Percentiles rank a stretch among this genome's conserved stretches.
Evolutionary conservation across 768 basidiomycete species (phyloP).

Genomic region (Lentinula sp.): DNA sequence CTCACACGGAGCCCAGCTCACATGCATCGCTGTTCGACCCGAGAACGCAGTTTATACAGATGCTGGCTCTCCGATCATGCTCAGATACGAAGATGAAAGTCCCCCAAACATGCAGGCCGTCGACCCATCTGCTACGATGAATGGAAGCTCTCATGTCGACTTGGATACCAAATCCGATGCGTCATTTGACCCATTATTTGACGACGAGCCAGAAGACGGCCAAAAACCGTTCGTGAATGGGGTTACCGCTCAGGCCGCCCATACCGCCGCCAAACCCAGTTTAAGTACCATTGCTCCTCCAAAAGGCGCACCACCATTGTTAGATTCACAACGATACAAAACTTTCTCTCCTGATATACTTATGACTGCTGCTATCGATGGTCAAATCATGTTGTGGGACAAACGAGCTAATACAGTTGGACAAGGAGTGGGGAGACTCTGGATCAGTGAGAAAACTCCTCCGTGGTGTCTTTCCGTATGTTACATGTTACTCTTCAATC

Average conservation of each 20-base stretch:
- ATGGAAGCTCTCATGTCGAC: conserved; percentile 20
- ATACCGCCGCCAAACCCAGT: conserved; percentile 1
- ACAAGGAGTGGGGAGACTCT: conserved; percentile 74
- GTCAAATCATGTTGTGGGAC: conserved; percentile 91
- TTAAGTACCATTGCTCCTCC: conserved; percentile 44
- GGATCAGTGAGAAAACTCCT: conserved; percentile 88
- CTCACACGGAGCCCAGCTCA: conserved; percentile 80
- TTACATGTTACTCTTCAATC: conserved; percentile 7
- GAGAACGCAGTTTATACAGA: conserved; percentile 30
- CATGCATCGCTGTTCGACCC: conserved; percentile 75
- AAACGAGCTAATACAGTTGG: conserved; percentile 60
- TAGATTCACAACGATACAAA: conserved; percentile 54
- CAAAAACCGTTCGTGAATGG: conserved; percentile 4
- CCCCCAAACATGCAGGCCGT: neutral
- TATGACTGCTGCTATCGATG: conserved; percentile 87
- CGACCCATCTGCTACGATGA: neutral
- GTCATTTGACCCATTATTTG: conserved; percentile 87
- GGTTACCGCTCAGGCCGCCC: conserved; percentile 11
- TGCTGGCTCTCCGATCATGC: conserved; percentile 13
- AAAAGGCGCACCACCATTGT: conserved; percentile 70
- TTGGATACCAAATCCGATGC: conserved; percentile 70
- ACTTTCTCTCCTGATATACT: conserved; percentile 77
- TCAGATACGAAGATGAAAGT: conserved; percentile 5
- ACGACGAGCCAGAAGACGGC: conserved; percentile 70
- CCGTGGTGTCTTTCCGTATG: conserved; percentile 95